Conservation (phyloP, 345 rosid species). For the Durio zibethinus region DNA sequence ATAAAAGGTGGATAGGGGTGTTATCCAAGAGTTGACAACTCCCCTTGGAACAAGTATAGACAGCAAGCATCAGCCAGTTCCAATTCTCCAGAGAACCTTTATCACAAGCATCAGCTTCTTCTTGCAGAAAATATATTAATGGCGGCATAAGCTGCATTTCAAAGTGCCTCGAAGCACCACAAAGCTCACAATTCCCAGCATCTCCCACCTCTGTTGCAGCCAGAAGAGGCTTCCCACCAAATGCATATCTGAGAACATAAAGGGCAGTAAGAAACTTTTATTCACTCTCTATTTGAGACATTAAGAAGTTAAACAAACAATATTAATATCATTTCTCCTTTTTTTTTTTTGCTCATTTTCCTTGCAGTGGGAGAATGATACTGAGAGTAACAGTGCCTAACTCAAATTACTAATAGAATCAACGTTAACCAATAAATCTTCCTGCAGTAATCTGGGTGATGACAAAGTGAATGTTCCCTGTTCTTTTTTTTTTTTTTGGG, state of each 20-base stretch:
- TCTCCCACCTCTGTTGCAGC: slow-evolving; percentile 42
- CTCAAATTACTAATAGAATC: not conserved
- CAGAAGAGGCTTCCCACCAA: slow-evolving; percentile 66
- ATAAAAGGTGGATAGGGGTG: not conserved
- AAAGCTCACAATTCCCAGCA: slow-evolving; percentile 51
- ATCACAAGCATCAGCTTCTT: slow-evolving; percentile 48
- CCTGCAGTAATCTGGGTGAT: not conserved
- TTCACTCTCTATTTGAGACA: not conserved
- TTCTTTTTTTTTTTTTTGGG: not conserved
- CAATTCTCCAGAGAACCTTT: slow-evolving; percentile 55
- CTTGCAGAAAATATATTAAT: slow-evolving; percentile 67
- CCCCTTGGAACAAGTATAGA: slow-evolving; percentile 81
- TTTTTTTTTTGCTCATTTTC: not conserved
- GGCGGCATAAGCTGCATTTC: slow-evolving; percentile 97
- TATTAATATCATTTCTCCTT: not conserved
- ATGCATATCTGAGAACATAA: slow-evolving; percentile 51
- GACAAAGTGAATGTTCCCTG: not conserved
- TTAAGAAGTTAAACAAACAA: not conserved
- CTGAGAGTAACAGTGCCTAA: not conserved
- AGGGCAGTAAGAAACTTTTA: not conserved
- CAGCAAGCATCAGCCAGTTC: slow-evolving; percentile 84
- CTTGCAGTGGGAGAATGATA: not conserved
- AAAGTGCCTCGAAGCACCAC: slow-evolving; percentile 59
- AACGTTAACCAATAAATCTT: not conserved
- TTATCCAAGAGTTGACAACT: slow-evolving; percentile 10